A percentile compares a stretch with the other conserved stretches of the same genome.
Conservation (phyloP, 1,284 basidiomycete genomes). For the Papiliotrema flavescens region DNA sequence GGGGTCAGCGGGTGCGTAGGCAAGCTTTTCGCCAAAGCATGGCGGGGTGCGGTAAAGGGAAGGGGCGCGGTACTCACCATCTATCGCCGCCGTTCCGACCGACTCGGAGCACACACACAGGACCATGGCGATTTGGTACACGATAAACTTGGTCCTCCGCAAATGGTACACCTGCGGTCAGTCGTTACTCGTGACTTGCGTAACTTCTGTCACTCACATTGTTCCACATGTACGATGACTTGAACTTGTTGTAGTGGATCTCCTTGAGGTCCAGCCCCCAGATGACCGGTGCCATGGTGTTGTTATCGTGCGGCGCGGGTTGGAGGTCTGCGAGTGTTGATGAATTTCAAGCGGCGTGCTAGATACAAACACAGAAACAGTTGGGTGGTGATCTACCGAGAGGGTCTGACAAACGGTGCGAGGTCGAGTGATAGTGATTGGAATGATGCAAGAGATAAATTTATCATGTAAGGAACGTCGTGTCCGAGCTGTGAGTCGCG, state of each 20-base stretch:
- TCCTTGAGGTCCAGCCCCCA: slow-evolving; percentile 6
- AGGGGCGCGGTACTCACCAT: not conserved
- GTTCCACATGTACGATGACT: not conserved
- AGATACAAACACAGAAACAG: no score
- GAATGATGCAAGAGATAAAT: no score
- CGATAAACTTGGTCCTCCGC: slow-evolving; percentile 1
- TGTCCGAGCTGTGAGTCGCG: no score
- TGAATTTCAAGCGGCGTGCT: not conserved
- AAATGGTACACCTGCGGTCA: not conserved
- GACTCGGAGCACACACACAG: slow-evolving; percentile 3
- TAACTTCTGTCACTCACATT: not conserved
- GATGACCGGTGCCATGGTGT: slow-evolving; percentile 3
- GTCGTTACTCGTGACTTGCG: not conserved
- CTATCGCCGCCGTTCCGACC: slow-evolving; percentile 2
- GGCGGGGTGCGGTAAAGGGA: not conserved
- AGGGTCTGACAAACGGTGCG: not conserved
- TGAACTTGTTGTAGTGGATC: slow-evolving; percentile 5
- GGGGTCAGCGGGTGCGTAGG: not conserved
- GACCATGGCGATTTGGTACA: slow-evolving; percentile 5
- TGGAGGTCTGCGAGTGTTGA: not conserved
- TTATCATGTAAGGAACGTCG: no score
- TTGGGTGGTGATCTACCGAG: not conserved
- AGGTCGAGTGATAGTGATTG: no score
- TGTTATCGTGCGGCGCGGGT: not conserved
- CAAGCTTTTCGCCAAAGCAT: no score